These are phyloP conservation scores for Tetraselmis chui DNA, from an alignment of 139 green algal genomes.

Conservation along the genomic window DNA sequence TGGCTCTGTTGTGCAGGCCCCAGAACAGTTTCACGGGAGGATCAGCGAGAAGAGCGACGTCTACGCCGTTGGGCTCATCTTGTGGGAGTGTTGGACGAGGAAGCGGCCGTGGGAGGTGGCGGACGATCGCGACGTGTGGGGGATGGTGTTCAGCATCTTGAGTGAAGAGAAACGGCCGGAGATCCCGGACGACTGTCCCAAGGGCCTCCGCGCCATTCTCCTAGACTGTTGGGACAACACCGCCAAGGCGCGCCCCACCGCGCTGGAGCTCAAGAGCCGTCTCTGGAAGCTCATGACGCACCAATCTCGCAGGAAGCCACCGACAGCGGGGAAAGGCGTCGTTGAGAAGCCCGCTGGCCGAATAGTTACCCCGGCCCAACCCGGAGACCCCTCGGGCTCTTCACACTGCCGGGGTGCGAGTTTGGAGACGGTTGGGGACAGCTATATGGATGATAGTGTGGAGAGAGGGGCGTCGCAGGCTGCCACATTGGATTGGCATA, in stretches of 20 bases:
- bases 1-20: too few species aligned
- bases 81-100: constrained; percentile 10
- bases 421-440: too few species aligned
- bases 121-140: not conserved
- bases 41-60: constrained; percentile 11
- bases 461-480: too few species aligned
- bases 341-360: too few species aligned
- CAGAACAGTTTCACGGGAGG: constrained; percentile 3
- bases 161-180: constrained; percentile 4
- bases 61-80: constrained; percentile 4
- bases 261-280: constrained; percentile 4
- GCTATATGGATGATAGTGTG: too few species aligned
- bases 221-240: constrained; percentile 1
- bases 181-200: constrained; percentile 5
- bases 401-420: too few species aligned
- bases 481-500: too few species aligned
- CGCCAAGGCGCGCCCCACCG: not conserved
- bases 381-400: too few species aligned
- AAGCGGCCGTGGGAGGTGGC: constrained; percentile 5
- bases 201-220: not conserved
- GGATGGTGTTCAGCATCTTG: not conserved
- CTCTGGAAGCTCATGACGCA: constrained; percentile 2
- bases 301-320: not conserved
- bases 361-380: too few species aligned
- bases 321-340: not conserved